These are phyloP conservation scores for Retiboletus flavoniger DNA, from an alignment of 1,284 basidiomycete genomes.

Conservation along the genomic window DNA sequence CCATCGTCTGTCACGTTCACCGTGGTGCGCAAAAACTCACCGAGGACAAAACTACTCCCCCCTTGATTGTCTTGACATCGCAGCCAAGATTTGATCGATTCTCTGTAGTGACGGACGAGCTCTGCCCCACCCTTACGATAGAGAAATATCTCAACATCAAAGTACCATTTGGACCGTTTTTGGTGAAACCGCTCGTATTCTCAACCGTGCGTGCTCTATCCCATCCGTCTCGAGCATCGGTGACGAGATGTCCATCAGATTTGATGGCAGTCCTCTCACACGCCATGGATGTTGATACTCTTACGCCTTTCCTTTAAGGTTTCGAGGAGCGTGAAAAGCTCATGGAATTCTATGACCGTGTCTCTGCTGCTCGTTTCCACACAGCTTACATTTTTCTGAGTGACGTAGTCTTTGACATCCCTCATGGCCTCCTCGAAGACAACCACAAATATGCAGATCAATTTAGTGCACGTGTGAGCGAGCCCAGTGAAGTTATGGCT, in stretches of 20 bases:
- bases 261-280: slow-evolving; percentile 97
- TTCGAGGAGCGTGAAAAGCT: slow-evolving; percentile 99
- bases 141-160: slow-evolving; percentile 99
- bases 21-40: no score
- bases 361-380: slow-evolving; percentile 96
- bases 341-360: slow-evolving; percentile 99
- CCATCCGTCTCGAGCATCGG: background rate
- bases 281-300: slow-evolving; percentile 94
- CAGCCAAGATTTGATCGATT: background rate
- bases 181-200: slow-evolving; percentile 93
- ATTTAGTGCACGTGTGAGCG: slow-evolving; percentile 87
- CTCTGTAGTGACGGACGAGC: slow-evolving; percentile 86
- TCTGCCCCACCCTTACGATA: slow-evolving; percentile 95
- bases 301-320: slow-evolving; percentile 99
- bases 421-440: slow-evolving; percentile 94
- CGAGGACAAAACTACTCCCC: slow-evolving; percentile 99
- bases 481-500: slow-evolving; percentile 97
- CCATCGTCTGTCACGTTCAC: slow-evolving; percentile 81
- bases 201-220: slow-evolving; percentile 76
- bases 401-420: slow-evolving; percentile 96
- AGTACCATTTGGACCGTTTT: slow-evolving; percentile 95
- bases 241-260: slow-evolving; percentile 45
- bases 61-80: slow-evolving; percentile 90
- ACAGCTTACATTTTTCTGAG: slow-evolving; percentile 98
- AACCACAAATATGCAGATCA: slow-evolving; percentile 98